A percentile compares a stretch with the other conserved stretches of the same genome.
These are phyloP conservation scores for Tetrastigma voinierianum DNA, from an alignment of 164 flowering plant genomes.

Conservation along the genomic window DNA sequence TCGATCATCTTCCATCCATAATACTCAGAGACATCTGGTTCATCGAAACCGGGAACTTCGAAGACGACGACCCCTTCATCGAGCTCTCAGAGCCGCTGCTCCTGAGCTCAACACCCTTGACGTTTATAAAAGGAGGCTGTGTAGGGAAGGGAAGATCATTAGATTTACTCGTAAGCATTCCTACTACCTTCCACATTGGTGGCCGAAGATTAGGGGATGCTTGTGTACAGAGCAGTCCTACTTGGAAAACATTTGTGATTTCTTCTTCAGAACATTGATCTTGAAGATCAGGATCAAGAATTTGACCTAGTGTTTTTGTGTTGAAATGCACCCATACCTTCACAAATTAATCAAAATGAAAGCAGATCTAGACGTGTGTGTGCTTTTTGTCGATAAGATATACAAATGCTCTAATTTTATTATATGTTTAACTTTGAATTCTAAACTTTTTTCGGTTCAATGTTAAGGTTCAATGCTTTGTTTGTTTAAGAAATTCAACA, in stretches of 20 bases:
- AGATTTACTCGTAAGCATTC: conserved; percentile 56
- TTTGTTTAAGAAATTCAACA: no score
- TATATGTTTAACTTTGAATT: no score
- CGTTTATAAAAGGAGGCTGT: conserved; percentile 76
- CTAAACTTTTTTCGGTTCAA: no score
- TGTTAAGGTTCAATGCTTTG: no score
- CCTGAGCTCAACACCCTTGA: conserved; percentile 52
- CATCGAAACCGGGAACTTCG: not conserved
- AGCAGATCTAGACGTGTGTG: no score
- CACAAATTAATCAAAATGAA: not conserved
- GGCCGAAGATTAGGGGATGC: conserved; percentile 64
- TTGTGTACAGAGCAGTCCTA: conserved; percentile 85
- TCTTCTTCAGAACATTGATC: conserved; percentile 37
- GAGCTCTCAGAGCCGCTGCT: conserved; percentile 9
- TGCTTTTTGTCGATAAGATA: no score
- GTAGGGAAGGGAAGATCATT: conserved; percentile 58
- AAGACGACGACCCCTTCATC: not conserved
- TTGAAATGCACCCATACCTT: conserved; percentile 74
- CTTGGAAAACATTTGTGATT: conserved; percentile 54
- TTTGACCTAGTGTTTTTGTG: conserved; percentile 34
- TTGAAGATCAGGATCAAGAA: conserved; percentile 52
- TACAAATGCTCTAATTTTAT: no score
- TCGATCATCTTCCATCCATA: conserved; percentile 6
- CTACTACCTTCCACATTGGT: conserved; percentile 62
- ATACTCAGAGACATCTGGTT: conserved; percentile 7